phyloP scores from a whole-genome alignment of 2,329 filamentous ascomycete species.

The Curvularia sp. region DNA sequence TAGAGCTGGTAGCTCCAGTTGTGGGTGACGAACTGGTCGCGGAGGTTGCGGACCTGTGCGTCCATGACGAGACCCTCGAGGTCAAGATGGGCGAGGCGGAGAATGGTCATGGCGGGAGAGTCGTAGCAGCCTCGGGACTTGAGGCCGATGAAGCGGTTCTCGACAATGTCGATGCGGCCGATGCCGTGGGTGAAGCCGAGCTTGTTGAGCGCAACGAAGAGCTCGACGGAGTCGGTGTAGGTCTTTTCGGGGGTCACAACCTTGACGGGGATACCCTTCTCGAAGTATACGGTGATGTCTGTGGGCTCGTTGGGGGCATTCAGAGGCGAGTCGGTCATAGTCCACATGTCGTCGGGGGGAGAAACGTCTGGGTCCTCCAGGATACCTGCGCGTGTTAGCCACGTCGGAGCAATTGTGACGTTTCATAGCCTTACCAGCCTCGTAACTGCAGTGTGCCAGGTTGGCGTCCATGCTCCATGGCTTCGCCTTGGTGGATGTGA shows the following conservation, averaged over 20 bases:
- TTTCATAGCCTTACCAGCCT: constrained; percentile 63
- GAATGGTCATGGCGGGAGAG: constrained; percentile 53
- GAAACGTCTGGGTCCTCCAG: constrained; percentile 70
- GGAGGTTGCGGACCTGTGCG: constrained; percentile 70
- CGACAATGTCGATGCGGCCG: constrained; percentile 82
- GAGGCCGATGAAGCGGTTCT: constrained; percentile 80
- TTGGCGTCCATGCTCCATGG: constrained; percentile 65
- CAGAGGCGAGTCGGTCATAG: constrained; percentile 70
- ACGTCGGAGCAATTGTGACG: rapidly evolving
- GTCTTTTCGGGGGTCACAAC: constrained; percentile 65
- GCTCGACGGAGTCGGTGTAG: constrained; percentile 71
- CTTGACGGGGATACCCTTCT: constrained; percentile 77
- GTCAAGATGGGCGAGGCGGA: constrained; percentile 66
- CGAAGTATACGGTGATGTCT: constrained; percentile 74
- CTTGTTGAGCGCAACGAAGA: constrained; percentile 75
- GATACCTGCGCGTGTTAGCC: constrained; percentile 51
- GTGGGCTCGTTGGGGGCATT: constrained; percentile 74
- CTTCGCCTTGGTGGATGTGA: constrained; percentile 75
- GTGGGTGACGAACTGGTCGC: constrained; percentile 72
- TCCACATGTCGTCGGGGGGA: constrained; percentile 82
- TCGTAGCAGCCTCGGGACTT: constrained; percentile 85
- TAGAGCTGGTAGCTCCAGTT: constrained; percentile 56
- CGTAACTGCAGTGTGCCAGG: constrained; percentile 78
- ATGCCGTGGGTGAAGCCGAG: constrained; percentile 76
- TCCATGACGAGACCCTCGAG: constrained; percentile 72